Evolutionary conservation across 1,284 basidiomycete species (phyloP).

Genomic region (Cutaneotrichosporon cavernicola): DNA sequence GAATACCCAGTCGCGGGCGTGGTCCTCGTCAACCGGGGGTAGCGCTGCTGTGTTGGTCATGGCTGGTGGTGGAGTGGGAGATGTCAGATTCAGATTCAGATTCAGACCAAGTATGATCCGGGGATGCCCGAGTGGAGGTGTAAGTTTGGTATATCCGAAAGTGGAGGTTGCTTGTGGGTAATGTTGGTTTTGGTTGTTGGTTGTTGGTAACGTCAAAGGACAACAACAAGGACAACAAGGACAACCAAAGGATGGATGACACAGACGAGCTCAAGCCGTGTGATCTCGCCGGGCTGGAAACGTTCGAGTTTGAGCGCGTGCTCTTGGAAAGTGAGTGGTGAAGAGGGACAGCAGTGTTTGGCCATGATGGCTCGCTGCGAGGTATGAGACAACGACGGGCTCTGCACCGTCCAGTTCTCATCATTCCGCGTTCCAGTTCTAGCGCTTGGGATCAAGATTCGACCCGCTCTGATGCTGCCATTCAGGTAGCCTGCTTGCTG

Average conservation of each 20-base stretch:
- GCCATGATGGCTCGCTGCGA: no score
- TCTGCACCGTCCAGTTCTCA: no score
- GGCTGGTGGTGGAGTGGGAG: neutral
- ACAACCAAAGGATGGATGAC: neutral
- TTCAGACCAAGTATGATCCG: neutral
- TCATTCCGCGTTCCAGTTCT: no score
- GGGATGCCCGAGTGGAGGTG: conserved; percentile 1
- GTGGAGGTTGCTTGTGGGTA: neutral
- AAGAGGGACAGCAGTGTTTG: neutral
- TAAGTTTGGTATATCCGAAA: neutral
- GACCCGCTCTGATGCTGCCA: no score
- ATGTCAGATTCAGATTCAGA: neutral
- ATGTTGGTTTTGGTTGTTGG: no score
- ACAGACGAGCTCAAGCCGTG: conserved; percentile 15
- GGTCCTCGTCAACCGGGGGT: conserved; percentile 17
- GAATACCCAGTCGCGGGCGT: conserved; percentile 26
- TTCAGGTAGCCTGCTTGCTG: no score
- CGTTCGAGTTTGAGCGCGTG: conserved; percentile 59
- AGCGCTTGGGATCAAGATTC: no score
- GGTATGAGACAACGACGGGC: no score
- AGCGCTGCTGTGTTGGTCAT: neutral
- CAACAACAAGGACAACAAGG: neutral
- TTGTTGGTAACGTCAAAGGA: no score
- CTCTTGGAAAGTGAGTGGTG: conserved; percentile 59
- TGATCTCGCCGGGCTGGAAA: conserved; percentile 38